phyloP scores from a whole-genome alignment of 805 yeast genomes.

The Zygoascus bituminiphila region DNA sequence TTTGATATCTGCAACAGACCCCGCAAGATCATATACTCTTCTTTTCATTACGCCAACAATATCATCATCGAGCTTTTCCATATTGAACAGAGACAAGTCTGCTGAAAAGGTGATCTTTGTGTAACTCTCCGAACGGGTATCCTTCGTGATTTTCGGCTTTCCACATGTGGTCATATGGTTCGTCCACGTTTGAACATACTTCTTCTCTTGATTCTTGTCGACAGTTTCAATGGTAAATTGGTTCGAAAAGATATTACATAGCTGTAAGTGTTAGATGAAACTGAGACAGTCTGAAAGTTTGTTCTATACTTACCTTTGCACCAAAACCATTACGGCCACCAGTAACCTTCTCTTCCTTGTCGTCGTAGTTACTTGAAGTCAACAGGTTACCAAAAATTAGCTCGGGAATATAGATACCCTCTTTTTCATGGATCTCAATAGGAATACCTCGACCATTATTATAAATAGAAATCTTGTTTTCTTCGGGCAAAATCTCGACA shows the following conservation, averaged over 20 bases:
- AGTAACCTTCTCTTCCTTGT: conserved; percentile 87
- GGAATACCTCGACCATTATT: conserved; percentile 97
- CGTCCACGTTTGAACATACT: conserved; percentile 78
- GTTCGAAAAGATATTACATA: conserved; percentile 92
- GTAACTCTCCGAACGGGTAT: conserved; percentile 54
- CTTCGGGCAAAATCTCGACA: conserved; percentile 72
- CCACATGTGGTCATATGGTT: conserved; percentile 74
- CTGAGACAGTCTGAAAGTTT: too few species aligned
- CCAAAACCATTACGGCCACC: conserved; percentile 99
- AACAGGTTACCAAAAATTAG: conserved; percentile 90
- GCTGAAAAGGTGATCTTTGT: conserved; percentile 87
- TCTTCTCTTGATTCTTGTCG: conserved; percentile 52
- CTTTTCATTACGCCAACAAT: conserved; percentile 76
- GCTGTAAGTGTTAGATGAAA: conserved; percentile 11
- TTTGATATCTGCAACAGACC: conserved; percentile 76
- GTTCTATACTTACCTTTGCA: conserved; percentile 50
- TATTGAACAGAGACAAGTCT: conserved; percentile 73
- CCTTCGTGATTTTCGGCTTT: conserved; percentile 60
- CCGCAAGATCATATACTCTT: conserved; percentile 93
- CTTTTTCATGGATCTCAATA: conserved; percentile 82
- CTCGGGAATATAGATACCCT: conserved; percentile 89
- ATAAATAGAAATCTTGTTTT: conserved; percentile 65
- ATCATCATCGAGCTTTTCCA: conserved; percentile 79
- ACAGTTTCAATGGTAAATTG: conserved; percentile 85
- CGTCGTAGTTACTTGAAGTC: conserved; percentile 94